Evolutionary conservation across 306 rosid genomes (phyloP).

Genomic region (Phaseolus lunatus): DNA sequence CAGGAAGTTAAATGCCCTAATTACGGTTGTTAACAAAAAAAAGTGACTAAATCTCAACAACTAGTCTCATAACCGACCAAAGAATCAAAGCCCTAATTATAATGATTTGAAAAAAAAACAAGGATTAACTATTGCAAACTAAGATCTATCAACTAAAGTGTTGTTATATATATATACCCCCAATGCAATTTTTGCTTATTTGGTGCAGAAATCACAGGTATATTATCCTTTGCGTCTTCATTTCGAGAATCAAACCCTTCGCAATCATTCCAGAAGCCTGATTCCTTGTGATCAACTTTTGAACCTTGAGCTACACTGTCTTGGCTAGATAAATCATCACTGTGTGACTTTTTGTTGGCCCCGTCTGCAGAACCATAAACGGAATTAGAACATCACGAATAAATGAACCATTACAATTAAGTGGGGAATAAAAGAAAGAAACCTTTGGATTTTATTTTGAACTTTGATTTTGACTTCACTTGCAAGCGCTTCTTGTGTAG

Average conservation of each 20-base stretch:
- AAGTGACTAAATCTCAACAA: too few species aligned
- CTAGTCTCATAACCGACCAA: too few species aligned
- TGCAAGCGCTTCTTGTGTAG: constrained; percentile 75
- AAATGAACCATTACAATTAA: background rate
- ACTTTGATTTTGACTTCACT: constrained; percentile 69
- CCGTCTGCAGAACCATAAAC: constrained; percentile 41
- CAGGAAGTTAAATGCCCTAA: too few species aligned
- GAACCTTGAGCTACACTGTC: constrained; percentile 45
- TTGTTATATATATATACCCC: constrained; percentile 61
- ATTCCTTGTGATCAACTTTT: constrained; percentile 42
- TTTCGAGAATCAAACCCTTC: constrained; percentile 39
- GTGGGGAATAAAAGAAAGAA: background rate
- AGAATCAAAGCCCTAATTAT: background rate
- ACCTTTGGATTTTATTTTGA: constrained; percentile 63
- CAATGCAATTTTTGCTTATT: constrained; percentile 76
- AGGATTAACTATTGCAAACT: background rate
- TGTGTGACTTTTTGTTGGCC: constrained; percentile 42
- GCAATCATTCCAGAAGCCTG: constrained; percentile 3
- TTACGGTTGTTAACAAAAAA: too few species aligned
- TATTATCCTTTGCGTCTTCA: constrained; percentile 43
- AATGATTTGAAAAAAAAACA: background rate
- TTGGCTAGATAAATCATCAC: constrained; percentile 24
- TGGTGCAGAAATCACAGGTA: constrained; percentile 34
- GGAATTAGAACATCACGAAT: background rate
- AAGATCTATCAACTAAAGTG: constrained; percentile 20